Evolutionary conservation across 768 basidiomycete genomes (phyloP), one percentile per base, ranked within the genome.

Genomic region (Mycena haematopus): DNA sequence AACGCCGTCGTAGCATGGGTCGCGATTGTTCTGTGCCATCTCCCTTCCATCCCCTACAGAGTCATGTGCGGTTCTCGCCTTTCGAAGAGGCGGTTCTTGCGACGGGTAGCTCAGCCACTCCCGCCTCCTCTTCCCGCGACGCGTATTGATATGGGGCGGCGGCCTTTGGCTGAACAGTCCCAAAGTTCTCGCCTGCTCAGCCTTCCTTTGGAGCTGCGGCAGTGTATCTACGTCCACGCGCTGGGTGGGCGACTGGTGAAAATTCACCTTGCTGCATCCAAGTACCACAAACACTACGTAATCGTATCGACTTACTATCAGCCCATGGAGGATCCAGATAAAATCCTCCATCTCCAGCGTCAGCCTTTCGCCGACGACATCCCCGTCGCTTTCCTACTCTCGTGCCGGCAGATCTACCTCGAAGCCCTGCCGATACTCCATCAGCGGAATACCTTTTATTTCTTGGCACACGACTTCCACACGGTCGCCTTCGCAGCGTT

Each of bases 381-480:
- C n/a, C 40, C 33, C 13, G 8, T 33, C 3, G 21, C 44, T 3
- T 21, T 45, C 5, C 44, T 45, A 9, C 22, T 21, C 9, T 9
- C 58, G 3, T 65, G 63, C 44, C 63, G 63, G 19, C 49, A 60
- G 38, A 22, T 52, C n/a, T 60, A 65, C 24, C 47, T 60, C 51
- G 58, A 60, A 46, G 58, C 63, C 7, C 63, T 56, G 2, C 50
- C 50, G 2, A 40, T 65, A 2, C 42, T 60, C 13, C 45, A 60
- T 53, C 24, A n/a, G 21, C n/a, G 24, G 0, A 65, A 60, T 40
- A 60, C 58, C 31, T 65, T 56, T 35, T 21, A 27, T 14, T 38
- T 57, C 33, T 9, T n/a, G 19, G 42, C 27, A 9, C 21, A 40
- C 22, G 35, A 58, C 13, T 24, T 63, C 44, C n/a, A n/a, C 44